Conservation (phyloP, 306 rosid genomes). For the Mimosa bimucronata region DNA sequence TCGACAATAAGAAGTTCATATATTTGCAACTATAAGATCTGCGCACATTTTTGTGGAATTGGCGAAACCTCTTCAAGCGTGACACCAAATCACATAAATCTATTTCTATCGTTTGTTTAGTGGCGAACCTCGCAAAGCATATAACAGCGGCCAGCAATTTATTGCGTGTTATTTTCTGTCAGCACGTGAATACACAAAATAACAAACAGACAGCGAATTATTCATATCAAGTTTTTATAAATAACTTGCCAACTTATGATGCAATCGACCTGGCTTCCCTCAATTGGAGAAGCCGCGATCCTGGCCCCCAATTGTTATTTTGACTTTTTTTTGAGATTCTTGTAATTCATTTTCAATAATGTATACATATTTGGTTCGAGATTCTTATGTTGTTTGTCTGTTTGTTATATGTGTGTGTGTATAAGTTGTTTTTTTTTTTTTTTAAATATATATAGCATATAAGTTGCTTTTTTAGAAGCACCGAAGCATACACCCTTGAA, state of each 20-base stretch:
- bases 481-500: background rate
- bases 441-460: no score
- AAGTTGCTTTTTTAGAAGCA: background rate
- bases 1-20: background rate
- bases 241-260: constrained; percentile 7
- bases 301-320: background rate
- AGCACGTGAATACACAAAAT: background rate
- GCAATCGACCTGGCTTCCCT: constrained; percentile 10
- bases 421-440: no score
- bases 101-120: background rate
- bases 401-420: background rate
- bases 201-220: background rate
- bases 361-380: background rate
- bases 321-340: background rate
- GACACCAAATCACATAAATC: background rate
- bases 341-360: background rate
- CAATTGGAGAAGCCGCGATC: constrained; percentile 10
- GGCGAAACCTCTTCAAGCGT: background rate
- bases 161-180: constrained; percentile 1
- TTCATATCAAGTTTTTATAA: background rate
- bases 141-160: background rate
- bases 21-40: background rate
- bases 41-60: background rate
- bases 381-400: background rate
- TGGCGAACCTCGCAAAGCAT: background rate